These are phyloP conservation scores for Diatrype stigma DNA, from an alignment of 2,329 filamentous ascomycete species.

Conservation along the genomic window DNA sequence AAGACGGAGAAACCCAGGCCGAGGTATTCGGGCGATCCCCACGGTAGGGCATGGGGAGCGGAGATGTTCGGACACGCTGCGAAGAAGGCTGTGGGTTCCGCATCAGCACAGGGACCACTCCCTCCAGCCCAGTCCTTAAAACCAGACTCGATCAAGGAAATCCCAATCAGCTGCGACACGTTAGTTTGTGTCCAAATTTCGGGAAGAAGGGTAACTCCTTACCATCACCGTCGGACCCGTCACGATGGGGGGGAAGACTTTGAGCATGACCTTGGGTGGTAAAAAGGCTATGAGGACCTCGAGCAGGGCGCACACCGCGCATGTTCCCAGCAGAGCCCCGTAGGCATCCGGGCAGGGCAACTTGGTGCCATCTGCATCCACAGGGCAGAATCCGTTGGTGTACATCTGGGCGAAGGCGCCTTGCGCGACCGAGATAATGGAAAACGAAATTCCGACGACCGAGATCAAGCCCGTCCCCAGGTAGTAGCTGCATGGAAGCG, in stretches of 20 bases:
- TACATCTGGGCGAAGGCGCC: conserved; percentile 78
- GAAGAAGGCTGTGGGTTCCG: conserved; percentile 51
- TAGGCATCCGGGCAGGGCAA: conserved; percentile 74
- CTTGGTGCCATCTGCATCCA: conserved; percentile 56
- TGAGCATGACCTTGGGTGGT: conserved; percentile 62
- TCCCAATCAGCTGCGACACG: conserved; percentile 57
- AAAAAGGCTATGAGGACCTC: conserved; percentile 74
- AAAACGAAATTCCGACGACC: conserved; percentile 75
- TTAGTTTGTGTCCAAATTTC: conserved; percentile 10
- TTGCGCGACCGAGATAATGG: conserved; percentile 68
- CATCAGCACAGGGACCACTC: conserved; percentile 52
- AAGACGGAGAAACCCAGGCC: conserved; percentile 79
- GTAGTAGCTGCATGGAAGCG: conserved; percentile 53
- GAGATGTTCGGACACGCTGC: conserved; percentile 61
- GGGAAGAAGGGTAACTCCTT: conserved; percentile 1
- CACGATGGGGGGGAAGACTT: conserved; percentile 74
- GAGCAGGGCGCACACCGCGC: conserved; percentile 59
- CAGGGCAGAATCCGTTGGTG: conserved; percentile 62
- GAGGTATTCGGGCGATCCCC: conserved; percentile 76
- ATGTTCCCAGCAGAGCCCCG: conserved; percentile 69
- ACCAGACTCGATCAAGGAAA: conserved; percentile 66
- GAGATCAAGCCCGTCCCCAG: conserved; percentile 76
- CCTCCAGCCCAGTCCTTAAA: conserved; percentile 79
- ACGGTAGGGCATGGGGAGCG: conserved; percentile 68
- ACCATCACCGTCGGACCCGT: conserved; percentile 65